Conservation (phyloP, 768 basidiomycete genomes). For the Suillus ampliporus region DNA sequence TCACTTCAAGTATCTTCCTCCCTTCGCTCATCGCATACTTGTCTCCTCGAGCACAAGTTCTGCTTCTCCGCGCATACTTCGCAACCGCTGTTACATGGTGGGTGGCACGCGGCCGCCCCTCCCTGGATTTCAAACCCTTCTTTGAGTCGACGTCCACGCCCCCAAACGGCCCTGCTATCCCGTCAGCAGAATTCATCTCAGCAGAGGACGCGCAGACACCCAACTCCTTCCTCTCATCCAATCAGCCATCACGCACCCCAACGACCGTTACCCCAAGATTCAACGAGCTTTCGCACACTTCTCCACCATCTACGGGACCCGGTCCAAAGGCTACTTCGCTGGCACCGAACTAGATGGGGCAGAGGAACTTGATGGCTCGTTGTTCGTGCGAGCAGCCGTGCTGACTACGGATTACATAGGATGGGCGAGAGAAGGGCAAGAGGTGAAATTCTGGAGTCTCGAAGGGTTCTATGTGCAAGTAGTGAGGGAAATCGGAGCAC, state of each 20-base stretch:
- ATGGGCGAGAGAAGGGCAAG: slow-evolving; percentile 28
- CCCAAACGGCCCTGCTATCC: neutral
- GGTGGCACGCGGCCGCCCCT: slow-evolving; percentile 36
- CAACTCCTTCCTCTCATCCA: slow-evolving; percentile 49
- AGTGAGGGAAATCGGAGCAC: neutral
- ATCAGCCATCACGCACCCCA: slow-evolving; percentile 41
- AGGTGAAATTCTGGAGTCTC: slow-evolving; percentile 29
- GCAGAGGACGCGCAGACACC: slow-evolving; percentile 27
- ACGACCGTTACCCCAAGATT: slow-evolving; percentile 40
- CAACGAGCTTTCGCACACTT: slow-evolving; percentile 43
- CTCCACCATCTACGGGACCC: slow-evolving; percentile 35
- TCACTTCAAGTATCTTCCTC: slow-evolving; percentile 38
- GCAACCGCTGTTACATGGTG: slow-evolving; percentile 30
- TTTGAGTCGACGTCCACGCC: slow-evolving; percentile 18
- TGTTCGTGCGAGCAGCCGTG: slow-evolving; percentile 40
- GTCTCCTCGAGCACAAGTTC: slow-evolving; percentile 24
- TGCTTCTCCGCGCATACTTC: slow-evolving; percentile 38
- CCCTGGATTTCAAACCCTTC: slow-evolving; percentile 37
- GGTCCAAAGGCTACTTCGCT: slow-evolving; percentile 31
- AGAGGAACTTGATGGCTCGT: slow-evolving; percentile 41
- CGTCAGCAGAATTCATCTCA: neutral
- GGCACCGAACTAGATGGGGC: slow-evolving; percentile 37
- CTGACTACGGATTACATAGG: slow-evolving; percentile 35
- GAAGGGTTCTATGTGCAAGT: slow-evolving; percentile 30
- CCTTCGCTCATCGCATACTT: slow-evolving; percentile 28